A percentile compares a stretch with the other conserved stretches of the same genome.
These are phyloP conservation scores for Pestalotiopsis sp. DNA, from an alignment of 2,329 filamentous ascomycete species.

Conservation along the genomic window DNA sequence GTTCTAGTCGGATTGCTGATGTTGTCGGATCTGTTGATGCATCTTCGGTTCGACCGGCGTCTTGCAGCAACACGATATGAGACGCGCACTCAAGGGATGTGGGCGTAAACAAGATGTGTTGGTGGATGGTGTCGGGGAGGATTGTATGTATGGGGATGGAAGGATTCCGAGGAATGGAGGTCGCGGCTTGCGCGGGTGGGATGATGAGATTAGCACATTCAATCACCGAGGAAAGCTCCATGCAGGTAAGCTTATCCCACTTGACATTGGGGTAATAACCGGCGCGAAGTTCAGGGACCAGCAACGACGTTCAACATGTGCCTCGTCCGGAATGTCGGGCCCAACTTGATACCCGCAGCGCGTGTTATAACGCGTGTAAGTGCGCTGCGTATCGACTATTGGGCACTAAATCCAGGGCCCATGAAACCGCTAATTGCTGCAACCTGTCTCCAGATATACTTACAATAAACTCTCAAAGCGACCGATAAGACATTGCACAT, in stretches of 20 bases:
- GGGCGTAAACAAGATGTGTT: background rate
- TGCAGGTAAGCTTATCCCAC: background rate
- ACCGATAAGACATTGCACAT: background rate
- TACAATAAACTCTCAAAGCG: too few relatives aligned
- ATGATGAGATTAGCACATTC: slow-evolving; percentile 1
- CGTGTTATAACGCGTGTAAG: background rate
- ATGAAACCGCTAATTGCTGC: background rate
- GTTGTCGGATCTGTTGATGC: background rate
- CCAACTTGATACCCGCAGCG: background rate
- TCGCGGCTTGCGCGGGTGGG: background rate
- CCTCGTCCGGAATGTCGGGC: slow-evolving; percentile 8
- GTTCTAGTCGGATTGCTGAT: slow-evolving; percentile 3
- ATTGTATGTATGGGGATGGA: background rate
- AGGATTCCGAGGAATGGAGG: background rate
- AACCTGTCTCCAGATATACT: too few relatives aligned
- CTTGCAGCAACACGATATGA: background rate
- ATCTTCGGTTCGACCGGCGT: background rate
- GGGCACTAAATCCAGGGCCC: background rate
- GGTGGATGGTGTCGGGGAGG: background rate
- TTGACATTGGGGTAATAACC: background rate
- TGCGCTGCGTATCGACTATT: background rate
- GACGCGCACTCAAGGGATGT: background rate
- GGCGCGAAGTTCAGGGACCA: background rate
- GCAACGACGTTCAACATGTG: background rate
- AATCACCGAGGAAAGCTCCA: slow-evolving; percentile 8